Conservation (phyloP, 2,329 filamentous ascomycete genomes). For the Talaromyces marneffei region DNA sequence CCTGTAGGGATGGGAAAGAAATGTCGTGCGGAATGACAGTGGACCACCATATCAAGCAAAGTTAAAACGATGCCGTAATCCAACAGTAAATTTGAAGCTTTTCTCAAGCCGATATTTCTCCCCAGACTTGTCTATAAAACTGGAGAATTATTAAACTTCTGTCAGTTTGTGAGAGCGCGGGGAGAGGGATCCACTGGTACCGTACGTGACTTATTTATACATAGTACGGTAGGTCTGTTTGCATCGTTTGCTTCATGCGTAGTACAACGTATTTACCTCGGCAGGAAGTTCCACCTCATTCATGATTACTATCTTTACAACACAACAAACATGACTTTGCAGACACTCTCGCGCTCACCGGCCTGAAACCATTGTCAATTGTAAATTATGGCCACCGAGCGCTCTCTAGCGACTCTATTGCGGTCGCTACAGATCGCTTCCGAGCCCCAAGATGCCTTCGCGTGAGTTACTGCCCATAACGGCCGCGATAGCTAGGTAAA, state of each 20-base stretch:
- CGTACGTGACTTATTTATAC: too few relatives aligned
- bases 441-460: constrained; percentile 54
- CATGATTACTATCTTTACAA: not conserved
- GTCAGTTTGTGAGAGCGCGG: too few relatives aligned
- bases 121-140: too few relatives aligned
- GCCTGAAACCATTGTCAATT: not conserved
- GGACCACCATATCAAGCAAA: too few relatives aligned
- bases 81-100: too few relatives aligned
- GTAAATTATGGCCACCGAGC: constrained; percentile 51
- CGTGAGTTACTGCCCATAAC: constrained; percentile 42
- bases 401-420: constrained; percentile 55
- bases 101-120: too few relatives aligned
- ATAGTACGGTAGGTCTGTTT: not conserved
- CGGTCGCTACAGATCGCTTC: constrained; percentile 56
- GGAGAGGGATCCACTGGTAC: too few relatives aligned
- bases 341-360: not conserved
- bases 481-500: not conserved
- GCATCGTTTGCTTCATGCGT: not conserved
- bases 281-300: not conserved
- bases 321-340: not conserved
- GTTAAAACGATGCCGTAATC: too few relatives aligned
- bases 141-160: too few relatives aligned
- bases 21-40: too few relatives aligned
- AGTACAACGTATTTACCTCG: not conserved
- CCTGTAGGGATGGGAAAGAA: not conserved